Percentiles rank a stretch among this genome's conserved stretches.
These are phyloP conservation scores for Alloascoidea africana DNA, from an alignment of 805 yeast genomes.

Conservation along the genomic window DNA sequence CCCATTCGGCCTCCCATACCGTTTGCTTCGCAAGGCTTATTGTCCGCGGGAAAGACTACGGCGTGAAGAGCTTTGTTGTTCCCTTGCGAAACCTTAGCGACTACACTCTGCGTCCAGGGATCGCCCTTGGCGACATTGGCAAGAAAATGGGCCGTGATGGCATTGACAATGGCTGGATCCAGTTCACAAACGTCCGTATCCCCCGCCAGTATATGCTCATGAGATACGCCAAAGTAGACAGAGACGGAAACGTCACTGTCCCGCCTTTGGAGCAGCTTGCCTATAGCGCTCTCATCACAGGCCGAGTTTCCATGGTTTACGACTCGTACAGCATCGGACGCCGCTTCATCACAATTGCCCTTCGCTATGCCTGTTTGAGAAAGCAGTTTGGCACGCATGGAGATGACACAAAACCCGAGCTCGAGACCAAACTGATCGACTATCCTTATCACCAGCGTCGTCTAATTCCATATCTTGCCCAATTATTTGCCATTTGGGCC, in stretches of 20 bases:
- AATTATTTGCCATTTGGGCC: conserved; percentile 60
- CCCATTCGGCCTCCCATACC: conserved; percentile 82
- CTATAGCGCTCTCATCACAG: conserved; percentile 75
- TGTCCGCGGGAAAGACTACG: conserved; percentile 74
- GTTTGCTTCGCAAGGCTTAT: conserved; percentile 76
- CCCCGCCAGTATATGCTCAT: conserved; percentile 76
- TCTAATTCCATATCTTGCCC: conserved; percentile 70
- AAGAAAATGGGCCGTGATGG: conserved; percentile 94
- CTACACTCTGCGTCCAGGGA: conserved; percentile 65
- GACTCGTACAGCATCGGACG: conserved; percentile 76
- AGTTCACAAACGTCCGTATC: conserved; percentile 67
- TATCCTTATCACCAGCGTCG: conserved; percentile 86
- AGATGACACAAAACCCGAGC: conserved; percentile 16
- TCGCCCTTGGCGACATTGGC: conserved; percentile 84
- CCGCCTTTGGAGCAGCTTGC: conserved; percentile 85
- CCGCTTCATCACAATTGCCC: conserved; percentile 68
- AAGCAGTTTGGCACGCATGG: conserved; percentile 56
- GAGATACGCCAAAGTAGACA: conserved; percentile 58
- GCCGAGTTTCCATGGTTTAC: conserved; percentile 80
- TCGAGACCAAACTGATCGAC: conserved; percentile 64
- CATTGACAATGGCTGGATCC: conserved; percentile 95
- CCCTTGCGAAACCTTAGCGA: conserved; percentile 61
- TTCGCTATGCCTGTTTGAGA: conserved; percentile 81
- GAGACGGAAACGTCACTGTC: conserved; percentile 54
- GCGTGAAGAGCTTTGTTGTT: conserved; percentile 85